Conservation (phyloP, 1,139 yeast genomes). For the Lodderomyces theae region DNA sequence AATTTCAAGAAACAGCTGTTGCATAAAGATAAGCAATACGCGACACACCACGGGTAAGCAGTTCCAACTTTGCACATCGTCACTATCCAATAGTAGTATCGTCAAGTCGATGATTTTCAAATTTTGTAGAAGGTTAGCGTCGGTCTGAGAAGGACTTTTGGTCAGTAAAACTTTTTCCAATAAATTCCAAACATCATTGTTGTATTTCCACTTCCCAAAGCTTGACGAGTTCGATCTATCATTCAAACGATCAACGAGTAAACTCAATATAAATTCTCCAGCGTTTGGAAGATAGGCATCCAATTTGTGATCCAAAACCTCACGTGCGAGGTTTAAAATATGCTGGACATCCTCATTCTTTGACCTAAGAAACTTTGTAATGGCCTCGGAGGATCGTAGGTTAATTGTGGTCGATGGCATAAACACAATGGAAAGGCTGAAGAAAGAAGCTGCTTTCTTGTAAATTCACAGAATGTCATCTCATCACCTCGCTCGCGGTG, state of each 20-base stretch:
- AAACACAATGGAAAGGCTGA: background rate
- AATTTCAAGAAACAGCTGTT: conserved; percentile 29
- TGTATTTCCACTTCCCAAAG: conserved; percentile 41
- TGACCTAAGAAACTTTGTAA: conserved; percentile 64
- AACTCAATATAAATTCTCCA: conserved; percentile 58
- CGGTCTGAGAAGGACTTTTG: conserved; percentile 7
- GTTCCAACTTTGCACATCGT: conserved; percentile 8
- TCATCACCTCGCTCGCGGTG: background rate
- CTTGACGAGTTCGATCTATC: conserved; percentile 34
- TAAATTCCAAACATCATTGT: conserved; percentile 46
- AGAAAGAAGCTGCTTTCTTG: too few relatives aligned
- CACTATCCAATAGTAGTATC: conserved; percentile 14
- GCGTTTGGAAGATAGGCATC: conserved; percentile 60
- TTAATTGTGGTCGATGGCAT: background rate
- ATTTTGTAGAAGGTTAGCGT: conserved; percentile 33
- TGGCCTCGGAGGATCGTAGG: conserved; percentile 49
- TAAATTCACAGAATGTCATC: too few relatives aligned
- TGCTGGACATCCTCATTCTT: conserved; percentile 45
- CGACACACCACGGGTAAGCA: conserved; percentile 18
- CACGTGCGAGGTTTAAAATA: conserved; percentile 41
- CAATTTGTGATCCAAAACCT: conserved; percentile 37
- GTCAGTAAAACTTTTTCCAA: conserved; percentile 36
- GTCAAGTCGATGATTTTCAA: conserved; percentile 23
- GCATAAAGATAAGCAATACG: conserved; percentile 18
- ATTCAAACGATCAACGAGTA: conserved; percentile 63